Percentiles rank a stretch among this genome's conserved stretches.
phyloP scores from a whole-genome alignment of 352 stramenopile species.

The Plasmopara halstedii region DNA sequence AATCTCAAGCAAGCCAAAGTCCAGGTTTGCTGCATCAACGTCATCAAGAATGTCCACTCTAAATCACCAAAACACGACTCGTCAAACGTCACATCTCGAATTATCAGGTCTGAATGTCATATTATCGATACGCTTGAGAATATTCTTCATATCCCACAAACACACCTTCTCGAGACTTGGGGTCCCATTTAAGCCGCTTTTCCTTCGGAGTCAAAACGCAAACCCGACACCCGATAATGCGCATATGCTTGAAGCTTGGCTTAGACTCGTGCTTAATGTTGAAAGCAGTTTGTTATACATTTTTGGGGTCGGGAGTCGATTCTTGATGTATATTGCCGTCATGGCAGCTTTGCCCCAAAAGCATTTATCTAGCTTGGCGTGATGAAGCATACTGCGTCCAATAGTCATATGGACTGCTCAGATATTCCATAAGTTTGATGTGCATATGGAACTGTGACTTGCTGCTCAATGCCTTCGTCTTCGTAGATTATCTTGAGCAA shows the following conservation, averaged over 20 bases:
- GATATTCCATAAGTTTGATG: not conserved
- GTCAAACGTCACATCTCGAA: not conserved
- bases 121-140: constrained; percentile 3
- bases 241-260: constrained; percentile 10
- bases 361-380: not conserved
- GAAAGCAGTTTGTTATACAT: not conserved
- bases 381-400: not conserved
- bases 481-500: not conserved
- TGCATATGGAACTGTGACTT: not conserved
- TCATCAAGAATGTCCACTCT: not conserved
- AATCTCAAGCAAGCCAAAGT: not conserved
- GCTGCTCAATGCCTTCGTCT: not conserved
- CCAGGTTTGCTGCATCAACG: not conserved
- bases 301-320: not conserved
- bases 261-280: constrained; percentile 6
- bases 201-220: not conserved
- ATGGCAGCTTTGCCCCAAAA: not conserved
- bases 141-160: constrained; percentile 2
- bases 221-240: not conserved
- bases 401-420: not conserved
- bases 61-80: not conserved
- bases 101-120: constrained; percentile 1
- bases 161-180: constrained; percentile 1
- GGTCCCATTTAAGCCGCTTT: constrained; percentile 5
- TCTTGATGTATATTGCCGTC: not conserved